Evolutionary conservation across 768 basidiomycete species (phyloP), one percentile per base, ranked within the genome.

Genomic region (Xanthoconium stramineum): DNA sequence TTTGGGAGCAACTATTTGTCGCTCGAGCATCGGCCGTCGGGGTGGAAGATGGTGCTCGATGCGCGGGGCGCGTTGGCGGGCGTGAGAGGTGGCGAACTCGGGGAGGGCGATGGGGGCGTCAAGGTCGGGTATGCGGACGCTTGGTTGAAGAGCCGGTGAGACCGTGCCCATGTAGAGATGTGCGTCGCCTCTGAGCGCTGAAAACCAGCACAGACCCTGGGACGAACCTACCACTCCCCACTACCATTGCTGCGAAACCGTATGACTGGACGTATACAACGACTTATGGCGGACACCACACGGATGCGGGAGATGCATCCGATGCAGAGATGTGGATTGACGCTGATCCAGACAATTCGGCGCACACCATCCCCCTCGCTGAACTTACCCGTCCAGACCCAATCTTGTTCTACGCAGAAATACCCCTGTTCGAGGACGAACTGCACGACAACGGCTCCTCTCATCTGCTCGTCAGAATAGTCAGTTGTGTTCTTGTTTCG

Each of bases 251-350:
- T 0, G 88, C 92, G 9, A 97, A 95, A 63, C 89, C 88, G 0
- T 98, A 91, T 71, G 97, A 99, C 67, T 98, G 97, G 97, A 99
- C 97, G 12, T 98, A 97, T 70, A 97, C 95, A 3, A 91, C 94
- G 2, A 84, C 80, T 4, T 94, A 98, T 62, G 64, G 84, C 0
- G 97, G 96, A 0, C 84, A 88, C 61, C 62, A 58, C 13, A 24
- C 33, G 3, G 47, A 49, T 15, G 39, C 19, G 1, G 42, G 35
- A 10, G 37, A 14, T 57, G 10, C 70, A 1, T 62, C 65, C 17
- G 61, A 53, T 36, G 57, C 61, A 3, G 60, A 66, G 35, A 54
- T 60, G 2, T 89, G 88, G 86, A 67, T 56, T 19, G 69, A 80
- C 29, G 83, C 84, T 5, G 82, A 90, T 60, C 73, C 81, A 1